Conservation (phyloP, 2,329 filamentous ascomycete genomes). For the Cylindrodendrum hubeiense region DNA sequence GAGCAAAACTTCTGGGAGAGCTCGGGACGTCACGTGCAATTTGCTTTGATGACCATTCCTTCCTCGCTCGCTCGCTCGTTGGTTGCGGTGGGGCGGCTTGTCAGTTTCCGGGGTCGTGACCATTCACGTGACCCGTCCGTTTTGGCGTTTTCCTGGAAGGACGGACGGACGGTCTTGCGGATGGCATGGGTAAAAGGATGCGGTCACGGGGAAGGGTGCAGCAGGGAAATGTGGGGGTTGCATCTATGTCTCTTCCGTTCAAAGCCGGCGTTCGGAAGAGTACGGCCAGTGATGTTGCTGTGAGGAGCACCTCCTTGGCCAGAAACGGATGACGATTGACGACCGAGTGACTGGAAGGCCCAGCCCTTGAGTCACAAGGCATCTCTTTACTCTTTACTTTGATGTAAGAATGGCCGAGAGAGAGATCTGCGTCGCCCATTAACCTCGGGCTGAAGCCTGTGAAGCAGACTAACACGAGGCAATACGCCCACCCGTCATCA, state of each 20-base stretch:
- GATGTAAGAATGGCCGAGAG: background rate
- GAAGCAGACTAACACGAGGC: background rate
- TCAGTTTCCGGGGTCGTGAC: slow-evolving; percentile 12
- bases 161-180: background rate
- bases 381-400: background rate
- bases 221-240: slow-evolving; percentile 35
- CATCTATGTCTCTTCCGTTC: slow-evolving; percentile 30
- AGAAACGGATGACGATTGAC: slow-evolving; percentile 5
- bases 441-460: background rate
- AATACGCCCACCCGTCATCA: background rate
- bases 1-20: slow-evolving; percentile 47
- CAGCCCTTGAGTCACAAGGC: background rate
- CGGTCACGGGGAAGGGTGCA: slow-evolving; percentile 24
- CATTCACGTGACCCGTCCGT: slow-evolving; percentile 23
- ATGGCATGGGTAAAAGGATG: slow-evolving; percentile 24
- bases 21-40: slow-evolving; percentile 51
- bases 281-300: slow-evolving; percentile 28
- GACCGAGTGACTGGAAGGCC: background rate
- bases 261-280: slow-evolving; percentile 40
- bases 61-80: slow-evolving; percentile 32
- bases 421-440: background rate
- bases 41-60: slow-evolving; percentile 44
- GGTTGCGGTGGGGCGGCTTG: slow-evolving; percentile 24
- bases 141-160: background rate
- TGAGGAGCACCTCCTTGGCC: slow-evolving; percentile 3